These are phyloP conservation scores for Tolypocladium ovalisporum DNA, from an alignment of 2,329 filamentous ascomycete genomes.

Conservation along the genomic window DNA sequence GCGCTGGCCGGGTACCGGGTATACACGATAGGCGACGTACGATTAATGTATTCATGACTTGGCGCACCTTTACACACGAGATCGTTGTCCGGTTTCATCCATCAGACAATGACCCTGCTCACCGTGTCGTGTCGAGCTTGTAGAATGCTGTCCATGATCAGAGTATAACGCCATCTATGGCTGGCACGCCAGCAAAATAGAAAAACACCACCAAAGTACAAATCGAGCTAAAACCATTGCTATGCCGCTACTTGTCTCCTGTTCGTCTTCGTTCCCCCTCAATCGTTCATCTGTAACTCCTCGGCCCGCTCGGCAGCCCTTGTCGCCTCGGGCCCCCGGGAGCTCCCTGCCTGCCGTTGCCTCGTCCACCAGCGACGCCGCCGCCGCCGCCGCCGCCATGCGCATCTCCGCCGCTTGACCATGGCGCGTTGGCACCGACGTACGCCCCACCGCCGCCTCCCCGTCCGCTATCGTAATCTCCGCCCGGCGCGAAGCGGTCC, in stretches of 20 bases:
- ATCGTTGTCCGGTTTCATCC: neutral
- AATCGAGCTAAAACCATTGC: neutral
- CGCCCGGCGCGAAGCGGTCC: slow-evolving; percentile 34
- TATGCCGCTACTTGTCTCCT: neutral
- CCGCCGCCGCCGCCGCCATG: slow-evolving; percentile 23
- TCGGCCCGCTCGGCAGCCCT: slow-evolving; percentile 36
- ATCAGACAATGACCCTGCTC: neutral
- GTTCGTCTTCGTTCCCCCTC: neutral
- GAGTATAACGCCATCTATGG: neutral
- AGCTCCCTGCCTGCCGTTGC: slow-evolving; percentile 16
- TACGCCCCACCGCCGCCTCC: slow-evolving; percentile 9
- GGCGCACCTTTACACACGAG: neutral
- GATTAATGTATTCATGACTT: neutral
- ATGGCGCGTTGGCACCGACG: neutral
- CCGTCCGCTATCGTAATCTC: slow-evolving; percentile 28
- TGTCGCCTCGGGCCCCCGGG: slow-evolving; percentile 17
- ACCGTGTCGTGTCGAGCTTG: neutral
- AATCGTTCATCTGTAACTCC: slow-evolving; percentile 22
- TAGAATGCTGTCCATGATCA: neutral
- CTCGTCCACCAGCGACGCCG: too few species aligned
- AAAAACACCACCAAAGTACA: neutral
- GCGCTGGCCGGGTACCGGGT: neutral
- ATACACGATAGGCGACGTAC: neutral
- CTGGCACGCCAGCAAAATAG: neutral
- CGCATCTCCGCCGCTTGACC: slow-evolving; percentile 22